Evolutionary conservation across 306 rosid genomes (phyloP).

Genomic region (Sindora glabra): DNA sequence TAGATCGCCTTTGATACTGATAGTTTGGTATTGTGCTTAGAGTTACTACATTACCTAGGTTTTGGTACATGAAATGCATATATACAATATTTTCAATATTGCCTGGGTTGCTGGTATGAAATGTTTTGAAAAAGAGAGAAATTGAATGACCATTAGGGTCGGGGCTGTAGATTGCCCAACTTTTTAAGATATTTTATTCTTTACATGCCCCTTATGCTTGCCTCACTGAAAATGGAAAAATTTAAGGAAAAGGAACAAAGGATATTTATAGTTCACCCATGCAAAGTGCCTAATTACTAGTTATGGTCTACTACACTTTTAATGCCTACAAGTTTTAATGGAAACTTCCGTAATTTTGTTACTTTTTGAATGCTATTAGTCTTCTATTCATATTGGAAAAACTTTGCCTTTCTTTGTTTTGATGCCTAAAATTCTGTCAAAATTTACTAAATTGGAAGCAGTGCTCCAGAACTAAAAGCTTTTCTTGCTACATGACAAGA

Average conservation of each 20-base stretch:
- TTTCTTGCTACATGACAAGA: background rate
- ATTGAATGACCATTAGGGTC: background rate
- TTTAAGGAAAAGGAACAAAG: background rate
- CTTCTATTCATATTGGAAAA: background rate
- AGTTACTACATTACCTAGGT: background rate
- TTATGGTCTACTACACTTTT: background rate
- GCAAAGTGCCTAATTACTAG: background rate
- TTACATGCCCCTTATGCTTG: background rate
- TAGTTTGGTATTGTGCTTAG: background rate
- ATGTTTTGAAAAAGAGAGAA: background rate
- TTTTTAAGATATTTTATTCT: background rate
- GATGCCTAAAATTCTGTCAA: background rate
- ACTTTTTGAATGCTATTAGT: slow-evolving; percentile 1
- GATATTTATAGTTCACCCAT: background rate
- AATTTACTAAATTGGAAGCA: slow-evolving; percentile 1
- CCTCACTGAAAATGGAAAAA: background rate
- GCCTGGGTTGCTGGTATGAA: background rate
- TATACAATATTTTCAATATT: background rate
- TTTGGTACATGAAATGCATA: background rate
- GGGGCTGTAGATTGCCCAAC: background rate
- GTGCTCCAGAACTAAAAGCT: background rate
- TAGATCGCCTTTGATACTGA: slow-evolving; percentile 10
- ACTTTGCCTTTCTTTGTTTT: background rate
- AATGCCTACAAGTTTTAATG: background rate
- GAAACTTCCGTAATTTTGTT: background rate